phyloP scores from a whole-genome alignment of 306 rosid genomes.

The Arachis stenosperma region DNA sequence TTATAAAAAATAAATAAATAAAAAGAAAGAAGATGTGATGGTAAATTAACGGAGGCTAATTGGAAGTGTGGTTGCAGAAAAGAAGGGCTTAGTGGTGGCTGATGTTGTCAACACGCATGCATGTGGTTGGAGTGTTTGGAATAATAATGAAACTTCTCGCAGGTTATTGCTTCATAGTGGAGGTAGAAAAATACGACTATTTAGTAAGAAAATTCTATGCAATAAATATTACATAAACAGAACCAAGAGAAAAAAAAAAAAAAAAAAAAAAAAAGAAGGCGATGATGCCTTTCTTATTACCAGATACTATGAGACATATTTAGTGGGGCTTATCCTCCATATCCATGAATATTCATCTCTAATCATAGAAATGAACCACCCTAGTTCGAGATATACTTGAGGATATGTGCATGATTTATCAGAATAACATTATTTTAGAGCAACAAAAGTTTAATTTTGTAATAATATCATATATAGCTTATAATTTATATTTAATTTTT shows the following conservation, averaged over 20 bases:
- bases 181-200: slow-evolving; percentile 36
- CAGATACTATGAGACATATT: slow-evolving; percentile 16
- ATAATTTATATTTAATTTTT: too few species aligned
- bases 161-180: slow-evolving; percentile 44
- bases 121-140: background rate
- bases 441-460: too few species aligned
- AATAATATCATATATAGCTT: too few species aligned
- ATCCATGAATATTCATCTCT: background rate
- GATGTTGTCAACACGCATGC: slow-evolving; percentile 53
- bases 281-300: slow-evolving; percentile 16
- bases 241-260: too few species aligned
- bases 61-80: slow-evolving; percentile 18
- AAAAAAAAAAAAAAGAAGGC: background rate
- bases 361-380: background rate
- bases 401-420: background rate
- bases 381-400: background rate
- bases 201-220: slow-evolving; percentile 18
- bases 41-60: slow-evolving; percentile 23
- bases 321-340: background rate
- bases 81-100: slow-evolving; percentile 36
- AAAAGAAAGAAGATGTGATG: background rate
- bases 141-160: slow-evolving; percentile 35
- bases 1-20: background rate
- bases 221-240: slow-evolving; percentile 13
- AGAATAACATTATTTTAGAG: too few species aligned